A percentile compares a stretch with the other conserved stretches of the same genome.
Evolutionary conservation across 2,329 filamentous ascomycete genomes (phyloP).

Genomic region (Alternaria ethzedia): DNA sequence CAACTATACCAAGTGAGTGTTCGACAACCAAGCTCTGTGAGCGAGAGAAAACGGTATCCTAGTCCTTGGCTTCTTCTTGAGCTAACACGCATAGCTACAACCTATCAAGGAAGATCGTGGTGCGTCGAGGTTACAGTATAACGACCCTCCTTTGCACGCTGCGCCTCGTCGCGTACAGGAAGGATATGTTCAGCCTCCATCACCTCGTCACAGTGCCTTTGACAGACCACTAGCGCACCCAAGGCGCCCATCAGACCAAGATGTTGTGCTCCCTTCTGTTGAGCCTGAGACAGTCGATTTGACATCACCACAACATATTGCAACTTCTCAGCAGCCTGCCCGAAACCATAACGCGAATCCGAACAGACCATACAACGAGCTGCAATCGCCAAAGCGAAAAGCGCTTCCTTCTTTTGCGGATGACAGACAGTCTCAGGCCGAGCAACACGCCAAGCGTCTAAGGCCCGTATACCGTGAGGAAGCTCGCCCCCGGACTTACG

Average conservation of each 20-base stretch:
- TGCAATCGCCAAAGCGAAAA: constrained; percentile 29
- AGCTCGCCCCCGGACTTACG: background rate
- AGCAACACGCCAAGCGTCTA: constrained; percentile 16
- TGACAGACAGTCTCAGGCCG: constrained; percentile 7
- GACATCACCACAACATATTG: constrained; percentile 20
- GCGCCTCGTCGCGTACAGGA: constrained; percentile 18
- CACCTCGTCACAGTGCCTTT: constrained; percentile 17
- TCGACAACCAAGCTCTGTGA: constrained; percentile 15
- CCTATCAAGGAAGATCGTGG: constrained; percentile 28
- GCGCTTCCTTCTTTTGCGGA: constrained; percentile 14
- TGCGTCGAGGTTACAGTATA: constrained; percentile 23
- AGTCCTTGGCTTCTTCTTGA: constrained; percentile 1
- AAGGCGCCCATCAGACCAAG: constrained; percentile 38
- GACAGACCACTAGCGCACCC: constrained; percentile 21
- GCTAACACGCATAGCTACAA: constrained; percentile 40
- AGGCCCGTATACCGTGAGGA: constrained; percentile 22
- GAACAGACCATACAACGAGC: constrained; percentile 9
- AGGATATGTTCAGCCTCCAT: constrained; percentile 16
- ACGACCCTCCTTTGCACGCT: constrained; percentile 12
- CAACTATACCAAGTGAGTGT: constrained; percentile 45
- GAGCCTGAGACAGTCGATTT: constrained; percentile 36
- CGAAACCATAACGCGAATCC: constrained; percentile 9
- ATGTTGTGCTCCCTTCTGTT: constrained; percentile 43
- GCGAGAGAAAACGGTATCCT: constrained; percentile 19
- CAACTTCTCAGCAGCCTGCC: constrained; percentile 5